Conservation (phyloP, 176 grass and related monocot genomes). For the Urochloa ruziziensis region DNA sequence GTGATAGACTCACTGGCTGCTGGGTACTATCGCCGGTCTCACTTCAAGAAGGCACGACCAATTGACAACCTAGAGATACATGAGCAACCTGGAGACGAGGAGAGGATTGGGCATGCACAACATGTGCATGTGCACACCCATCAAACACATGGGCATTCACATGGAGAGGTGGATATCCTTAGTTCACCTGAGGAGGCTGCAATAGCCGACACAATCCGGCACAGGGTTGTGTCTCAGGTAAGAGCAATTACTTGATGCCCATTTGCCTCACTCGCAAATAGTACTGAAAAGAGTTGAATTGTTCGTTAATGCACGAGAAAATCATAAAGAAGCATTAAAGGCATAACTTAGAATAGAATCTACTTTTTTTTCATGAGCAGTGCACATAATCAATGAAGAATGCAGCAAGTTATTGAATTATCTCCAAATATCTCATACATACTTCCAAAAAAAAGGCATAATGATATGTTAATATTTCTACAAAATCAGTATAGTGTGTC, state of each 20-base stretch:
- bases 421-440: conserved; percentile 5
- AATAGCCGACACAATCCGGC: conserved; percentile 60
- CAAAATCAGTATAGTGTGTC: neutral
- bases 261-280: conserved; percentile 11
- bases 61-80: conserved; percentile 49
- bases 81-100: conserved; percentile 20
- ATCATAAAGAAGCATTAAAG: neutral
- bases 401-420: neutral
- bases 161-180: conserved; percentile 24
- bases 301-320: neutral
- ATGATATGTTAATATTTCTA: conserved; percentile 6
- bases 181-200: conserved; percentile 53
- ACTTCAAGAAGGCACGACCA: conserved; percentile 84
- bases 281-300: neutral
- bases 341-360: neutral
- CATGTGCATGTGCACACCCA: conserved; percentile 52
- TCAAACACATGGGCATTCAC: conserved; percentile 48
- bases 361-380: neutral
- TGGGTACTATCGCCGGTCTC: conserved; percentile 73
- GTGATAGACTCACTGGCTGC: conserved; percentile 91
- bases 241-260: conserved; percentile 28
- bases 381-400: conserved; percentile 11
- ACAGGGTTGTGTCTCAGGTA: conserved; percentile 92
- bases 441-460: neutral
- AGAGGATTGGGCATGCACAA: conserved; percentile 22